Base-by-base conservation (phyloP, 163 green algal genomes). In the Trebouxia gelatinosa region DNA sequence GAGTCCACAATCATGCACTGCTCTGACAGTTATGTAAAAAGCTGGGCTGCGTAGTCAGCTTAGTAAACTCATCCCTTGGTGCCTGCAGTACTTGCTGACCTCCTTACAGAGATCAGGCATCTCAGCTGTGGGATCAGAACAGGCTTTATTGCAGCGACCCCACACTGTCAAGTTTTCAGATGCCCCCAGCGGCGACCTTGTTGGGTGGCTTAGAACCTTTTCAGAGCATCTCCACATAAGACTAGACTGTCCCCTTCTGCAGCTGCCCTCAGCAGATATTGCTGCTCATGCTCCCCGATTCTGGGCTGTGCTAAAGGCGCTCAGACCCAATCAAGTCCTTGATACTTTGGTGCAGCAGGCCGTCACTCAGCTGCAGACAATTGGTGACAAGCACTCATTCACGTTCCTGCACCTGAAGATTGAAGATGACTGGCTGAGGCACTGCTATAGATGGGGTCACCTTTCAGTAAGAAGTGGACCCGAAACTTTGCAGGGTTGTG, bases 361-460 rank as follows among this genome's bases (percentile, higher is more conserved):
- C 16, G 50, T 78, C 6, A 59, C 19, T 35, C 54, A 77, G 26
- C 43, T 87, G 40, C 39, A 68, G 28, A 31, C 48, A 21, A 74
- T 29, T 40, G 17, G 37, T 26, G 70, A 26, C 5, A 68, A 54
- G 11, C 9, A 54, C 43, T 54, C 26, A 6, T 90, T 84, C 82
- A 90, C 89, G 57, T 80, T 85, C 17, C 46, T 91, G 67, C 85
- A 91, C 64, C 54, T 91, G 66, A 77, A 85, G 2, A 71, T 84
- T 11, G 86, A 91, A 79, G 74, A 74, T 13, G 86, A 91, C 70
- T 91, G 86, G 86, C 40, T 84, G 64, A 48, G 68, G 28, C 83
- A 88, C 37, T 90, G 85, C 80, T 70, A 79, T 64, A 32, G 46
- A 61, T 74, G 76, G 72, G 37, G n/a, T 17, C 23, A 29, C 11